Percentiles rank a stretch among this genome's conserved stretches.
Evolutionary conservation across 2,329 filamentous ascomycete genomes (phyloP).

Genomic region (Penicillium concentricum): DNA sequence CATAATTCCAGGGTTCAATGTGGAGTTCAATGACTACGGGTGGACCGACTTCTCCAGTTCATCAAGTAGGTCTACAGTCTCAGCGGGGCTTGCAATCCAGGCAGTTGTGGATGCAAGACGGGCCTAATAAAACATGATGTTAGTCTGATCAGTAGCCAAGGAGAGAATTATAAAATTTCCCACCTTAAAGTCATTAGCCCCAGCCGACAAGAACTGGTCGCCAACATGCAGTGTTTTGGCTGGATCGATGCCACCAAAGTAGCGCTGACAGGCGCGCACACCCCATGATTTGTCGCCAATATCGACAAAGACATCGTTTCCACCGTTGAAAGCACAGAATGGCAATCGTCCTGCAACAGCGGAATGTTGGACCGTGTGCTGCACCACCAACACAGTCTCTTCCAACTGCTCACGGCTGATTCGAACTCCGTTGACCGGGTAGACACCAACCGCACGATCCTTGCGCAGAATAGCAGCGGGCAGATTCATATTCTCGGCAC

Average conservation of each 20-base stretch:
- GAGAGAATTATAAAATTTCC: neutral
- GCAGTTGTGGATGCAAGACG: slow-evolving; percentile 88
- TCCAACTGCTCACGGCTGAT: slow-evolving; percentile 88
- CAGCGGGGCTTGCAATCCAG: slow-evolving; percentile 90
- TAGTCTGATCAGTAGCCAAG: neutral
- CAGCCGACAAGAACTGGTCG: slow-evolving; percentile 91
- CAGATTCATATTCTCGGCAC: slow-evolving; percentile 74
- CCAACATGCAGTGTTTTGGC: slow-evolving; percentile 89
- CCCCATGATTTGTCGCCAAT: slow-evolving; percentile 98
- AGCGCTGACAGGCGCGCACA: slow-evolving; percentile 86
- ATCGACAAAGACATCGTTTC: slow-evolving; percentile 96
- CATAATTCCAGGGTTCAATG: neutral
- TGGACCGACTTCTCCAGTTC: slow-evolving; percentile 53
- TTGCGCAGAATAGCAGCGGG: slow-evolving; percentile 82
- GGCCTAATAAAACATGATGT: slow-evolving; percentile 48
- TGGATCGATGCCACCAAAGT: slow-evolving; percentile 74
- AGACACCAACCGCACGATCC: slow-evolving; percentile 78
- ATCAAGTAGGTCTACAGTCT: slow-evolving; percentile 86
- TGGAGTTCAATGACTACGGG: neutral
- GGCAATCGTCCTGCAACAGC: slow-evolving; percentile 68
- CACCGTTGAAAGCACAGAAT: slow-evolving; percentile 97
- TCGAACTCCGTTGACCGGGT: slow-evolving; percentile 62
- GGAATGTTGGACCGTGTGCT: slow-evolving; percentile 85
- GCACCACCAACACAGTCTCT: slow-evolving; percentile 91
- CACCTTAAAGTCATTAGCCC: slow-evolving; percentile 94